phyloP scores from a whole-genome alignment of 2,329 filamentous ascomycete genomes.

The Aureobasidium musti region DNA sequence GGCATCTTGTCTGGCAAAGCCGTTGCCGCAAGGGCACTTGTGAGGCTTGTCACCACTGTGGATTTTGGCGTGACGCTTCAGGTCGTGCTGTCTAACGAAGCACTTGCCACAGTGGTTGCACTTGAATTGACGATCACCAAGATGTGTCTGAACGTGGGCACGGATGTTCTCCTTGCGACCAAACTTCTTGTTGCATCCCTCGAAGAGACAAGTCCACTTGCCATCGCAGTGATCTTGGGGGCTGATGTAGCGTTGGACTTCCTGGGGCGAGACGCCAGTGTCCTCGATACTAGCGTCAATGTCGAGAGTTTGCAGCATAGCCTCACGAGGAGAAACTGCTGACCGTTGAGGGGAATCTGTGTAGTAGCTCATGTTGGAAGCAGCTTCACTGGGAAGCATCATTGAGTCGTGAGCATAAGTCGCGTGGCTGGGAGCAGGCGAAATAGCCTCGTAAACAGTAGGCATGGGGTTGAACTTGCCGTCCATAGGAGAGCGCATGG shows the following conservation, averaged over 20 bases:
- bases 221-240: slow-evolving; percentile 48
- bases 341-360: slow-evolving; percentile 30
- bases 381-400: slow-evolving; percentile 27
- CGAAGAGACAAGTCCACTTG: slow-evolving; percentile 54
- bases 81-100: slow-evolving; percentile 94
- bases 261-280: slow-evolving; percentile 84
- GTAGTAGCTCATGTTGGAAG: slow-evolving; percentile 34
- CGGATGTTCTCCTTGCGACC: slow-evolving; percentile 99
- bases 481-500: slow-evolving; percentile 42
- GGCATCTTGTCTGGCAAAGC: slow-evolving; percentile 92
- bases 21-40: slow-evolving; percentile 89
- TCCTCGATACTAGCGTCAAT: slow-evolving; percentile 66
- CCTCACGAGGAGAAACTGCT: slow-evolving; percentile 40
- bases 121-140: slow-evolving; percentile 92
- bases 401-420: slow-evolving; percentile 30
- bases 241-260: slow-evolving; percentile 57
- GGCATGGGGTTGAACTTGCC: slow-evolving; percentile 43
- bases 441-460: slow-evolving; percentile 42
- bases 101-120: slow-evolving; percentile 93
- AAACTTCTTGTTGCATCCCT: slow-evolving; percentile 84
- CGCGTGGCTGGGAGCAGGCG: slow-evolving; percentile 41
- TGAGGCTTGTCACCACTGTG: slow-evolving; percentile 96
- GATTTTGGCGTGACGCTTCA: slow-evolving; percentile 96
- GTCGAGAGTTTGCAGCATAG: slow-evolving; percentile 54
- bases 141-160: slow-evolving; percentile 95